Percentiles rank a stretch among this genome's conserved stretches.
phyloP scores from a whole-genome alignment of 169 alveolate genomes.

The Plasmodium relictum region DNA sequence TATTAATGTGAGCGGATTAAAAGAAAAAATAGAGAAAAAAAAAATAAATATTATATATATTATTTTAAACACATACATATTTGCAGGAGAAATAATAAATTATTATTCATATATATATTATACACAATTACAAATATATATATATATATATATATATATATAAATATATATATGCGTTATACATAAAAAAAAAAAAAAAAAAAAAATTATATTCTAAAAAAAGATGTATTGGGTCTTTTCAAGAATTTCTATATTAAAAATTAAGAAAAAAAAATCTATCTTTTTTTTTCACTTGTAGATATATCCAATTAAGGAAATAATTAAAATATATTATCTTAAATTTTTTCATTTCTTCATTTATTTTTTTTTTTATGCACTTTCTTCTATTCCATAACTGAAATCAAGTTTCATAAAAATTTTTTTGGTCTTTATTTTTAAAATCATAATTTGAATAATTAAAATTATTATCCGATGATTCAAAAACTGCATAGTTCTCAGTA shows the following conservation, averaged over 20 bases:
- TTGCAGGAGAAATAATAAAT: no score
- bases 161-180: constrained; percentile 15
- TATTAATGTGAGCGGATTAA: constrained; percentile 59
- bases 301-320: neutral
- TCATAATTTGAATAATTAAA: constrained; percentile 42
- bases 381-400: neutral
- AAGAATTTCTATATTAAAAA: no score
- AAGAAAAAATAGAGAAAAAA: constrained; percentile 13
- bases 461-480: constrained; percentile 45
- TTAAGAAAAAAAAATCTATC: neutral
- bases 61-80: constrained; percentile 1
- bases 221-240: neutral
- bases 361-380: neutral
- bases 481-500: constrained; percentile 23
- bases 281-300: constrained; percentile 9
- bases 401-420: constrained; percentile 38
- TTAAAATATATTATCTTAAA: neutral
- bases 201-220: neutral
- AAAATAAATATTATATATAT: constrained; percentile 2
- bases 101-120: constrained; percentile 2
- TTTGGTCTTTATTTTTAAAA: constrained; percentile 39
- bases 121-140: constrained; percentile 7
- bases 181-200: constrained; percentile 24
- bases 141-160: constrained; percentile 24
- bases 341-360: constrained; percentile 5